A percentile compares a stretch with the other conserved stretches of the same genome.
These are phyloP conservation scores for Verticillium longisporum DNA, from an alignment of 2,329 filamentous ascomycete species.

Conservation along the genomic window DNA sequence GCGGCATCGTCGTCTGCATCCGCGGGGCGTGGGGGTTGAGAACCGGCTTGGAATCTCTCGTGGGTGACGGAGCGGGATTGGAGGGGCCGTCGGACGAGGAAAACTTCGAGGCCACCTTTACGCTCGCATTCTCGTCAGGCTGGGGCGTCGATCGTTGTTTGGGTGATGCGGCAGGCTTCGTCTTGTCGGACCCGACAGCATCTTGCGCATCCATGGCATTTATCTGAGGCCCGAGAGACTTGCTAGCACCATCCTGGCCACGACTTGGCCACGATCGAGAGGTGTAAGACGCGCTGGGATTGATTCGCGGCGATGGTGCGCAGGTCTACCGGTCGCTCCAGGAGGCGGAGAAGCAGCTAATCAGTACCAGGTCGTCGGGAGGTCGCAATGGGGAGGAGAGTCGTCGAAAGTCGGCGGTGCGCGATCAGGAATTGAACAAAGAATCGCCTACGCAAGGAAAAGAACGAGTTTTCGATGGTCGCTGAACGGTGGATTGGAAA, in stretches of 20 bases:
- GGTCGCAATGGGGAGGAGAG: not conserved
- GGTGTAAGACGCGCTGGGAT: slow-evolving; percentile 10
- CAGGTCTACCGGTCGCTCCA: slow-evolving; percentile 5
- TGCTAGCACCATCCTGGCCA: slow-evolving; percentile 55
- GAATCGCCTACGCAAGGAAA: slow-evolving; percentile 11
- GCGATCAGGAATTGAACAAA: slow-evolving; percentile 5
- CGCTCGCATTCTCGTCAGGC: slow-evolving; percentile 6
- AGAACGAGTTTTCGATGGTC: not conserved
- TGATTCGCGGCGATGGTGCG: not conserved
- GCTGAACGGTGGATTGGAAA: slow-evolving; percentile 5
- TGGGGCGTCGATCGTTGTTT: slow-evolving; percentile 14
- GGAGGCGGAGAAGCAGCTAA: slow-evolving; percentile 6
- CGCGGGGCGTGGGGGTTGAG: slow-evolving; percentile 16
- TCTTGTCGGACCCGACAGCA: slow-evolving; percentile 56
- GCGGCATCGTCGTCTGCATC: slow-evolving; percentile 33
- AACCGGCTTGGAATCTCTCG: slow-evolving; percentile 10
- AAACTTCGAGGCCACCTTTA: slow-evolving; percentile 8
- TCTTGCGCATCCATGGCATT: slow-evolving; percentile 65
- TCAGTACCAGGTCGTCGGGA: not conserved
- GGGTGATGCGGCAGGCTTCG: slow-evolving; percentile 50
- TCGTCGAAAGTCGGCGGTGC: not conserved
- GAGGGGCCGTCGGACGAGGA: slow-evolving; percentile 5
- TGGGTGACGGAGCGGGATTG: slow-evolving; percentile 1
- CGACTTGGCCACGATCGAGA: slow-evolving; percentile 25
- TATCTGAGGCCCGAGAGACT: slow-evolving; percentile 43